Percentiles rank a stretch among this genome's conserved stretches.
Evolutionary conservation across 192 early-diverging fungal species (phyloP).

Genomic region (Chytriomyces confervae): DNA sequence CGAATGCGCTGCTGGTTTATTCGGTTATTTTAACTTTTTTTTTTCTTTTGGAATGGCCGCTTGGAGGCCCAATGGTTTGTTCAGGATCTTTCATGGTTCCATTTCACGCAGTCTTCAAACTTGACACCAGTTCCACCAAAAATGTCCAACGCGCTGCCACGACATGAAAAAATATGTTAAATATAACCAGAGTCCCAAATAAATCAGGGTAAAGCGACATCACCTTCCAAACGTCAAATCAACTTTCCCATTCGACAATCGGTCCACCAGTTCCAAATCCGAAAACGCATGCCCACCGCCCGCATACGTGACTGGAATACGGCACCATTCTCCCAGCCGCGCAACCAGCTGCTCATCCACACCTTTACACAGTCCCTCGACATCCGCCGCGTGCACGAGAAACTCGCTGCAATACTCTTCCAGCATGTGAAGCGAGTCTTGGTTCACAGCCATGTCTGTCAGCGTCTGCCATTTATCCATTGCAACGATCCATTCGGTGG

Average conservation of each 20-base stretch:
- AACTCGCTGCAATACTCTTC: slow-evolving; percentile 76
- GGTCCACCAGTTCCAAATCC: slow-evolving; percentile 81
- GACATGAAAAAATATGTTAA: background rate
- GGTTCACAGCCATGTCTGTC: slow-evolving; percentile 83
- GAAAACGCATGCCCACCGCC: slow-evolving; percentile 76
- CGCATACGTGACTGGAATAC: slow-evolving; percentile 93
- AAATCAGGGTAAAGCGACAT: background rate
- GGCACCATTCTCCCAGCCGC: slow-evolving; percentile 80
- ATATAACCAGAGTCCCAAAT: background rate
- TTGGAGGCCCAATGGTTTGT: background rate
- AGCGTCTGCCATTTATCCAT: slow-evolving; percentile 99
- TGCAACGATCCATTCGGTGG: slow-evolving; percentile 86
- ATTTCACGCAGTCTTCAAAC: slow-evolving; percentile 70
- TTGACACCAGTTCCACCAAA: slow-evolving; percentile 89
- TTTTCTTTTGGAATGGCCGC: background rate
- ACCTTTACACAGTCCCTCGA: slow-evolving; percentile 94
- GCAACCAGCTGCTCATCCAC: slow-evolving; percentile 88
- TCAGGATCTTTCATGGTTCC: slow-evolving; percentile 36
- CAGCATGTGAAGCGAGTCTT: slow-evolving; percentile 62
- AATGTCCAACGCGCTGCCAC: slow-evolving; percentile 87
- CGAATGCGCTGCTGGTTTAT: too few species aligned
- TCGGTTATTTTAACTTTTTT: too few species aligned
- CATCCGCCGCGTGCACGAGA: slow-evolving; percentile 96
- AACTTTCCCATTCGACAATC: slow-evolving; percentile 79
- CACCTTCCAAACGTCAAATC: slow-evolving; percentile 94